Base-by-base conservation (phyloP, 306 rosid genomes). In the Corylus heterophylla region DNA sequence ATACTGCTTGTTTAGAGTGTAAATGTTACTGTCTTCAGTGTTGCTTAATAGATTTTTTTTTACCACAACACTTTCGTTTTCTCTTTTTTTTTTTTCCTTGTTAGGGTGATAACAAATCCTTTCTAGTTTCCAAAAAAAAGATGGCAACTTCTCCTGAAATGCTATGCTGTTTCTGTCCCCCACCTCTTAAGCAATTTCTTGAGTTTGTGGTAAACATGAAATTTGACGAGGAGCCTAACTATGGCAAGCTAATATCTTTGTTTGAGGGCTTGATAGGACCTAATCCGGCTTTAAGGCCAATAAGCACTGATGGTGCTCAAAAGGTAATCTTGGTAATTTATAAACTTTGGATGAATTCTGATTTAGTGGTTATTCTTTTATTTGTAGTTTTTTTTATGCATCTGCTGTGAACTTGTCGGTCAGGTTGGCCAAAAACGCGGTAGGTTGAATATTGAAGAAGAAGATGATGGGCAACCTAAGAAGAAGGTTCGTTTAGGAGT, bases 341-440 rank as follows among this genome's bases (percentile, higher is more conserved):
- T 47, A 49, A 42, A 67, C n/a, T 31, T 74, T 71, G 52, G 71
- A 74, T 70, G 39, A 50, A 18, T 5, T 22, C 20, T 70, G 49
- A 25, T 62, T 35, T 58, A 78, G 12, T 69, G 35, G 51, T 58
- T n/a, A 61, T 12, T 29, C 39, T 77, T 22, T 14, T 62, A 12
- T 22, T 13, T 0, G 13, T 47, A n/a, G 25, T 12, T n/a, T 8
- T 50, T 69, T 50, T 71, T 35, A 39, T 66, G 70, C 70, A 37
- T 76, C 45, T 61, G 2, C 71, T 71, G 59, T 54, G 69, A 83
- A 89, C 81, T 85, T 62, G 84, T 84, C 80, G 83, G 83, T 75
- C 90, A 92, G 92, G 98, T 94, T 90, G 98, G 98, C 66, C 98
- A 94, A 87, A 94, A 94, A 76, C 91, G 97, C 61, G 92, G 95